Conservation (phyloP, 1,284 basidiomycete species). For the Boletus mariae region DNA sequence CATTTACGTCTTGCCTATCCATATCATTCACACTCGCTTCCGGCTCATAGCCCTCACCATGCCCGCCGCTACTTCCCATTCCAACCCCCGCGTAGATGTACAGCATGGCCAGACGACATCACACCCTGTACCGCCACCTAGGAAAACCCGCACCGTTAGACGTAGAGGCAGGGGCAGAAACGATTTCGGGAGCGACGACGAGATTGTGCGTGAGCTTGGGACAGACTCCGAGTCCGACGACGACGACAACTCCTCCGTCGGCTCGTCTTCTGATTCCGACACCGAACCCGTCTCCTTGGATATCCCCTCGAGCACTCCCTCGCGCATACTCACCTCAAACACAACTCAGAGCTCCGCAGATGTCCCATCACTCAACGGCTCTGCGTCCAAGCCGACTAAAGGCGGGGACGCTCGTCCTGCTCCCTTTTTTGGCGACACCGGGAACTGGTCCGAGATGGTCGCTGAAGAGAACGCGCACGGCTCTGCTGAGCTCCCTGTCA, state of each 20-base stretch:
- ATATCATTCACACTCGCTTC: slow-evolving; percentile 9
- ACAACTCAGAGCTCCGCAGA: slow-evolving; percentile 58
- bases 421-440: slow-evolving; percentile 52
- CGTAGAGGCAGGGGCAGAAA: slow-evolving; percentile 54
- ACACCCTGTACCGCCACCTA: slow-evolving; percentile 31
- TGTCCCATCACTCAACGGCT: slow-evolving; percentile 27
- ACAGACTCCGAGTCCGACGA: slow-evolving; percentile 66
- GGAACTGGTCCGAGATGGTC: slow-evolving; percentile 81
- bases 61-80: slow-evolving; percentile 39
- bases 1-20: slow-evolving; percentile 9
- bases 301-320: slow-evolving; percentile 44
- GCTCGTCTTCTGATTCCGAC: slow-evolving; percentile 65
- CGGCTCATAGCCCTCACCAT: slow-evolving; percentile 34
- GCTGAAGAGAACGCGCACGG: slow-evolving; percentile 61
- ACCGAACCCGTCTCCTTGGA: slow-evolving; percentile 62
- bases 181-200: slow-evolving; percentile 66
- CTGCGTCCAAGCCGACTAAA: slow-evolving; percentile 22
- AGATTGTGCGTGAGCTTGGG: slow-evolving; percentile 62
- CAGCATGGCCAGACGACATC: slow-evolving; percentile 9
- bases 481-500: slow-evolving; percentile 65
- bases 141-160: slow-evolving; percentile 47
- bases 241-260: slow-evolving; percentile 49
- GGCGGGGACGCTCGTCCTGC: slow-evolving; percentile 31
- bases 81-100: slow-evolving; percentile 24
- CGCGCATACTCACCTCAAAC: slow-evolving; percentile 56